Evolutionary conservation across 2,329 filamentous ascomycete genomes (phyloP), one percentile per base, ranked within the genome.

Genomic region (Cryphonectria radicalis): DNA sequence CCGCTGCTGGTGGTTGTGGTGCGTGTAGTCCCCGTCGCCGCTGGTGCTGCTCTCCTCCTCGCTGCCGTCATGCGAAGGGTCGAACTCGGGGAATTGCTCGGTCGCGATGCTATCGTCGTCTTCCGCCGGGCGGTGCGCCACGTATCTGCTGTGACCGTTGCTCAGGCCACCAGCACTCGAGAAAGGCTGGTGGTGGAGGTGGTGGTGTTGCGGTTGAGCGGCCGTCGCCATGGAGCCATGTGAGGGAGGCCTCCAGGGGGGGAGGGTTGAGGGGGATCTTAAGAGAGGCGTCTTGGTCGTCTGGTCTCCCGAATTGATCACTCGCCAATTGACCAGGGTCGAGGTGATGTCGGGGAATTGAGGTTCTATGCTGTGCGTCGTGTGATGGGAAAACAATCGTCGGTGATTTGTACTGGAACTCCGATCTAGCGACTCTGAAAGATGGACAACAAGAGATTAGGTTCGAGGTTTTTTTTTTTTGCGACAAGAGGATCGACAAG

Each of bases 201-300:
- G 71, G 46, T 57, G 40, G 10, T 32, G 50, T 60, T 55, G 40
- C 19, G 42, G 50, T 43, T 66, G 53, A 35, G 67, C 65, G 50
- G 68, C 66, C 46, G 72, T 70, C 57, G 72, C 72, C 72, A 73
- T 73, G 70, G 64, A 73, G 68, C 72, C 72, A 73, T 73, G 53
- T 62, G 70, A 22, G 42, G 53, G 66, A 69, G 71, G 69, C 71
- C 71, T 64, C 69, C 40, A 19, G n/a, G 13, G 42, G 69, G 53
- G 13, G 32, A 32, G 32, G 28, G 28, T 28, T 28, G 28, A 32
- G 37, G 37, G 40, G 66, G 7, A 22, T 65, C 62, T 66, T 71
- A 66, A 66, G 37, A 43, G 46, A 40, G 25, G n/a, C 3, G 59
- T 17, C 55, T 19, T 32, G 25, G 55, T 59, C 28, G 25, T 32